A percentile compares a stretch with the other conserved stretches of the same genome.
phyloP scores from a whole-genome alignment of 2,329 filamentous ascomycete genomes.

The Sclerotinia spermophila region DNA sequence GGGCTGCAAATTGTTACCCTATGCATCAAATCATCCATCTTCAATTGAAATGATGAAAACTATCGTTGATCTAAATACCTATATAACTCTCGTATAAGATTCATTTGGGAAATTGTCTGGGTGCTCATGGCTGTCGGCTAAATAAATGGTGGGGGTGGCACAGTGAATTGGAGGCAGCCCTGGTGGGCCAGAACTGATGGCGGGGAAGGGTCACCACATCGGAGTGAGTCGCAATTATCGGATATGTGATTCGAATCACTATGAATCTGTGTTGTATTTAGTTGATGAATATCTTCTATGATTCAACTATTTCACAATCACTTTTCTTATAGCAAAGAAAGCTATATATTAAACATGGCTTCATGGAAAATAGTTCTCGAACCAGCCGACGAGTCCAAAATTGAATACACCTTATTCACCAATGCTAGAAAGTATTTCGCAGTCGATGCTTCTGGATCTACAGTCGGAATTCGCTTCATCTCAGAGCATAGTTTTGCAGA shows the following conservation, averaged over 20 bases:
- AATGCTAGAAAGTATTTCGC: slow-evolving; percentile 2
- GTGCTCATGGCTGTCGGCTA: not conserved
- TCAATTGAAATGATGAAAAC: not conserved
- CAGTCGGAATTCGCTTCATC: not conserved
- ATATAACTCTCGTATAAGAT: not conserved
- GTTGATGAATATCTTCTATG: no score
- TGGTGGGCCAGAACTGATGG: no score
- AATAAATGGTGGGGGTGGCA: not conserved
- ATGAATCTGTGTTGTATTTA: not conserved
- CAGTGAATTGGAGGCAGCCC: not conserved
- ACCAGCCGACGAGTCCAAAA: not conserved
- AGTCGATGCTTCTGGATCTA: not conserved
- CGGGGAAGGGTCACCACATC: not conserved
- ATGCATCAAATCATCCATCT: no score
- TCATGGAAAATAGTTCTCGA: not conserved
- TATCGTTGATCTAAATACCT: not conserved
- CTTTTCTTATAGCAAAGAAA: not conserved
- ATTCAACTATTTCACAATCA: not conserved
- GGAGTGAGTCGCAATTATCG: not conserved
- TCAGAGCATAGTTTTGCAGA: not conserved
- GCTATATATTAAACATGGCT: not conserved
- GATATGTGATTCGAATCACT: not conserved
- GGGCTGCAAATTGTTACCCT: no score
- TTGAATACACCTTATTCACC: not conserved
- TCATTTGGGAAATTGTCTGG: not conserved